Percentiles rank a stretch among this genome's conserved stretches.
Conservation (phyloP, 805 yeast species). For the Wickerhamiella allomyrinae region DNA sequence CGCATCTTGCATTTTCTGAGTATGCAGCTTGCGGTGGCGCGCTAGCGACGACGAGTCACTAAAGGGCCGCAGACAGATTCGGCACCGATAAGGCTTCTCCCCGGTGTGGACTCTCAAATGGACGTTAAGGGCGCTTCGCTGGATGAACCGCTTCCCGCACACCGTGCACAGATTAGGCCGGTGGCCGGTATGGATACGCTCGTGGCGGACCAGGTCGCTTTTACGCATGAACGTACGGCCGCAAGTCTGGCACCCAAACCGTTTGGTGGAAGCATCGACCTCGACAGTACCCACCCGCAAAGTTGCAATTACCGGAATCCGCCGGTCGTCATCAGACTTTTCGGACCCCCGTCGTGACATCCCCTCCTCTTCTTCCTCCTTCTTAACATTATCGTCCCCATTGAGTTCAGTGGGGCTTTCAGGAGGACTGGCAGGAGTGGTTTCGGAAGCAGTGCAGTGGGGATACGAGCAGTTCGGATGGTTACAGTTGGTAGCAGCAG, state of each 20-base stretch:
- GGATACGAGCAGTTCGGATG: too few relatives aligned
- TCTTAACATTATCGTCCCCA: too few relatives aligned
- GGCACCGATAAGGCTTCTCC: constrained; percentile 57
- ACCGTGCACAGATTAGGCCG: constrained; percentile 31
- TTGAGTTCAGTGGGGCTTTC: too few relatives aligned
- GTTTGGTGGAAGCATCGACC: constrained; percentile 13
- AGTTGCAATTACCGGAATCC: constrained; percentile 6
- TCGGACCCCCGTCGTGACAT: too few relatives aligned
- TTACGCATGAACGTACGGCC: constrained; percentile 58
- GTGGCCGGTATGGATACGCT: constrained; percentile 41
- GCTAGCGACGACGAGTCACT: constrained; percentile 39
- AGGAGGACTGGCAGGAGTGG: too few relatives aligned
- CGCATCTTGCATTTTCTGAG: constrained; percentile 31
- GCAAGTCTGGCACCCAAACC: constrained; percentile 32
- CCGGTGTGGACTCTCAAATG: constrained; percentile 73
- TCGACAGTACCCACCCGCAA: constrained; percentile 4
- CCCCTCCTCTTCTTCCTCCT: too few relatives aligned
- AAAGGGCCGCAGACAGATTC: constrained; percentile 24
- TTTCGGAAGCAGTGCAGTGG: too few relatives aligned
- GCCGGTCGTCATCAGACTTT: too few relatives aligned
- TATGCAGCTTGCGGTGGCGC: constrained; percentile 69
- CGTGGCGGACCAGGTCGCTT: constrained; percentile 70
- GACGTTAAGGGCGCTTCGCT: constrained; percentile 70
- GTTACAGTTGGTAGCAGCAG: too few relatives aligned
- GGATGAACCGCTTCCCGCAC: constrained; percentile 63